Percentiles rank a stretch among this genome's conserved stretches.
Evolutionary conservation across 805 yeast genomes (phyloP).

Genomic region (Candida wancherniae): DNA sequence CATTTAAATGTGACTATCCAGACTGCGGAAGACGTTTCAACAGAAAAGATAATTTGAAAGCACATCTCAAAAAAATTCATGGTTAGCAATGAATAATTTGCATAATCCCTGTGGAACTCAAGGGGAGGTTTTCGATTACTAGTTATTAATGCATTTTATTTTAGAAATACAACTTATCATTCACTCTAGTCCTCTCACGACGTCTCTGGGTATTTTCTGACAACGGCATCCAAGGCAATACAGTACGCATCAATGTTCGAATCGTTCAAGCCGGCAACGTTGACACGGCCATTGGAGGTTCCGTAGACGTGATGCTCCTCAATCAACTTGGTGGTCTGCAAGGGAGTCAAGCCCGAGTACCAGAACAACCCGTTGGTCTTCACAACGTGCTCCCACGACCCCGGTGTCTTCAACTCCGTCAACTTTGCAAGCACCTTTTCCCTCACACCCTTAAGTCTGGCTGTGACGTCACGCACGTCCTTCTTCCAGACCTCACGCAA

Average conservation of each 20-base stretch:
- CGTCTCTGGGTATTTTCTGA: conserved; percentile 20
- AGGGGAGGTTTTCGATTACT: too few relatives aligned
- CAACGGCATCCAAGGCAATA: conserved; percentile 33
- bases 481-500: conserved; percentile 28
- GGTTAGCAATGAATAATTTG: too few relatives aligned
- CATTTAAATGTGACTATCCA: conserved; percentile 48
- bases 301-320: conserved; percentile 36
- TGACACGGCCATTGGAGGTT: conserved; percentile 38
- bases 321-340: conserved; percentile 29
- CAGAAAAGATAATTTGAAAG: conserved; percentile 56
- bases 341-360: conserved; percentile 36
- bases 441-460: conserved; percentile 31
- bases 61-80: conserved; percentile 60
- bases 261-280: conserved; percentile 41
- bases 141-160: background rate
- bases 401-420: conserved; percentile 36
- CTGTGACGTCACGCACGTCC: conserved; percentile 29
- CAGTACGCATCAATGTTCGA: conserved; percentile 36
- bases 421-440: conserved; percentile 25
- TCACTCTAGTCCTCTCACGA: background rate
- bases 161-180: background rate
- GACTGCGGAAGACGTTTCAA: conserved; percentile 54
- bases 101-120: too few relatives aligned
- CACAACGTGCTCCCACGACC: conserved; percentile 36
- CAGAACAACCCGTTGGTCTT: conserved; percentile 42